Evolutionary conservation across 169 alveolate species (phyloP), one percentile per base, ranked within the genome.

Genomic region (Plasmodium vivax): DNA sequence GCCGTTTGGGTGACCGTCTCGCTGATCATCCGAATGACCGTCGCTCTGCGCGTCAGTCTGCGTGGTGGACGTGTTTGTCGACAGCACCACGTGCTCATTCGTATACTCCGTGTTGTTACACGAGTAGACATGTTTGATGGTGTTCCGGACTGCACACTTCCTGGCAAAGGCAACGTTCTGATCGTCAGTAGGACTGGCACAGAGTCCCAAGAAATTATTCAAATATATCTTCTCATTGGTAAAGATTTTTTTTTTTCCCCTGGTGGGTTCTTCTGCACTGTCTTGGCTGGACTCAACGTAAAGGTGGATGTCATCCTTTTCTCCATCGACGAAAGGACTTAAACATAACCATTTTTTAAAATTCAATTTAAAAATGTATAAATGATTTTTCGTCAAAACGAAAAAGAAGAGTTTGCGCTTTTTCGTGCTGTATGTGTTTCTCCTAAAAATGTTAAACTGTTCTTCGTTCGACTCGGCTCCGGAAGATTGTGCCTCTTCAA

Each of bases 281-380:
- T 82, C 92, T 71, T 32, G 34, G 23, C 79, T 68, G 9, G 95
- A 91, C 75, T 91, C 95, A 6, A 91, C 92, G 45, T 82, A 91
- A 74, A 91, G 82, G 27, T 71, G 75, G 43, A 91, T 81, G 43
- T 91, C 95, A 68, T 91, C 77, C 75, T 91, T 91, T 82, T 91
- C 95, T 71, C 82, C 95, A 47, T 91, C 92, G 32, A 82, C 36
- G 47, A 91, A 91, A 71, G 95, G 95, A 73, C 92, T 91, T 82
- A 91, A 41, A 82, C 83, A 91, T 62, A 91, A 62, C 95, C 95
- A 91, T 3, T 91, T 43, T 34, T 82, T 91, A 91, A 82, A 91
- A 81, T 82, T 62, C 8, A 68, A 16, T 91, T 82, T 91, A 41
- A 91, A 91, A 23, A 91, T 45, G 58, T 91, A 91, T 82, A 91